phyloP scores from a whole-genome alignment of 2,329 filamentous ascomycete species.

The Aureobasidium mangrovei region DNA sequence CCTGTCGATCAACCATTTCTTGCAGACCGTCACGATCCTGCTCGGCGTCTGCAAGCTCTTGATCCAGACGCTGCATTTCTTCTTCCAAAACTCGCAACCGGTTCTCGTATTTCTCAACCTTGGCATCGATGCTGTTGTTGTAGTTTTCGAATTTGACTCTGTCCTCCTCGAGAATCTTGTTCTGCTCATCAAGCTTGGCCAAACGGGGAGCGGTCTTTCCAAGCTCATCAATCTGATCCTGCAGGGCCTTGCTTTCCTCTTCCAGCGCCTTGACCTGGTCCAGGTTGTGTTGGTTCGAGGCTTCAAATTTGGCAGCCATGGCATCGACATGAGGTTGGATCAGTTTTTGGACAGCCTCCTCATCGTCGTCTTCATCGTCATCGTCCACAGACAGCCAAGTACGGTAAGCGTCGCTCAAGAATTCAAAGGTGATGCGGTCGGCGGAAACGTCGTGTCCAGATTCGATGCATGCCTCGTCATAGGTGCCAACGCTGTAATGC shows the following conservation, averaged over 20 bases:
- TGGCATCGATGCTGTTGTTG: conserved; percentile 72
- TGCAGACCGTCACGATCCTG: conserved; percentile 73
- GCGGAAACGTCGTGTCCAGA: conserved; percentile 78
- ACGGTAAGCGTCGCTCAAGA: conserved; percentile 79
- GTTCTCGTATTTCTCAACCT: conserved; percentile 80
- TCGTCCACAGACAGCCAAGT: conserved; percentile 82
- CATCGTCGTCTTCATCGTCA: conserved; percentile 67
- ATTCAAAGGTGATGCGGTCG: conserved; percentile 90
- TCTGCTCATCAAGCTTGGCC: conserved; percentile 75
- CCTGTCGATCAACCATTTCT: conserved; percentile 79
- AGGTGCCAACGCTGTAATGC: conserved; percentile 65
- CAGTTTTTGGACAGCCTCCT: conserved; percentile 71
- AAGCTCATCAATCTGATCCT: conserved; percentile 80
- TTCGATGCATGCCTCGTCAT: conserved; percentile 84
- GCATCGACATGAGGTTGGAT: conserved; percentile 74
- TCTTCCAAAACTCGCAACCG: conserved; percentile 75
- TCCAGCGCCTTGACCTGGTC: conserved; percentile 80
- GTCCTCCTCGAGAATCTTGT: conserved; percentile 90
- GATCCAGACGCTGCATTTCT: conserved; percentile 69
- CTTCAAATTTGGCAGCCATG: conserved; percentile 84
- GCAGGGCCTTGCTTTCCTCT: conserved; percentile 69
- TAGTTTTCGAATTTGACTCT: conserved; percentile 93
- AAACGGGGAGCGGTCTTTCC: conserved; percentile 80
- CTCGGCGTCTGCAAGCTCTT: conserved; percentile 70
- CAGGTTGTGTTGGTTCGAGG: conserved; percentile 72